Evolutionary conservation across 2,329 filamentous ascomycete species (phyloP).

Genomic region (Hypoxylon sp.): DNA sequence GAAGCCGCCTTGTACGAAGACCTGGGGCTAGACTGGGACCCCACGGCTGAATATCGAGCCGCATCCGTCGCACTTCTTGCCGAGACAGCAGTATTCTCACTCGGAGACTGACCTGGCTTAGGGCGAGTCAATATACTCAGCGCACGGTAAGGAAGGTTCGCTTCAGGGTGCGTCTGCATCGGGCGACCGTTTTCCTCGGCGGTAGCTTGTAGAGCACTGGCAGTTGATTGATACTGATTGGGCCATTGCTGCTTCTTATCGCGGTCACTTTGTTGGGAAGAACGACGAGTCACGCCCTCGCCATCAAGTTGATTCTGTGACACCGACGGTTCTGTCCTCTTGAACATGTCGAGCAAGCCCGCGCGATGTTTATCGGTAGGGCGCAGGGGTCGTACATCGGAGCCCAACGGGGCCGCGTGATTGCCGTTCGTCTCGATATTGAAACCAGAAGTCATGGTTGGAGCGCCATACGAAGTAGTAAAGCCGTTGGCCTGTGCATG

Average conservation of each 20-base stretch:
- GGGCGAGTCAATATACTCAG: slow-evolving; percentile 58
- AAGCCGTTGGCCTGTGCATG: slow-evolving; percentile 30
- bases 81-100: slow-evolving; percentile 40
- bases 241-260: slow-evolving; percentile 44
- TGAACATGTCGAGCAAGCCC: slow-evolving; percentile 69
- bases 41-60: slow-evolving; percentile 34
- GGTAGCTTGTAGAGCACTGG: slow-evolving; percentile 50
- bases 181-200: slow-evolving; percentile 53
- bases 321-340: slow-evolving; percentile 56
- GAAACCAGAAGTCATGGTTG: slow-evolving; percentile 30
- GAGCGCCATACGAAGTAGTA: slow-evolving; percentile 38
- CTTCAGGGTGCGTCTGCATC: slow-evolving; percentile 56
- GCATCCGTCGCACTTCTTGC: slow-evolving; percentile 38
- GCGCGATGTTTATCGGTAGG: slow-evolving; percentile 62
- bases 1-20: slow-evolving; percentile 34
- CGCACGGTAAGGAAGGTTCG: slow-evolving; percentile 59
- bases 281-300: slow-evolving; percentile 29
- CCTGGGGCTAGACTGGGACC: slow-evolving; percentile 44
- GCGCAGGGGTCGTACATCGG: slow-evolving; percentile 28
- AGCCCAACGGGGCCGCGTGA: slow-evolving; percentile 36
- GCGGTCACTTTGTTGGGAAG: slow-evolving; percentile 25
- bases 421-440: slow-evolving; percentile 33
- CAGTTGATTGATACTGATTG: slow-evolving; percentile 44
- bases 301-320: slow-evolving; percentile 47
- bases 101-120: slow-evolving; percentile 45